Conservation (phyloP, 1,284 basidiomycete species). For the Violaceomyces palustris region DNA sequence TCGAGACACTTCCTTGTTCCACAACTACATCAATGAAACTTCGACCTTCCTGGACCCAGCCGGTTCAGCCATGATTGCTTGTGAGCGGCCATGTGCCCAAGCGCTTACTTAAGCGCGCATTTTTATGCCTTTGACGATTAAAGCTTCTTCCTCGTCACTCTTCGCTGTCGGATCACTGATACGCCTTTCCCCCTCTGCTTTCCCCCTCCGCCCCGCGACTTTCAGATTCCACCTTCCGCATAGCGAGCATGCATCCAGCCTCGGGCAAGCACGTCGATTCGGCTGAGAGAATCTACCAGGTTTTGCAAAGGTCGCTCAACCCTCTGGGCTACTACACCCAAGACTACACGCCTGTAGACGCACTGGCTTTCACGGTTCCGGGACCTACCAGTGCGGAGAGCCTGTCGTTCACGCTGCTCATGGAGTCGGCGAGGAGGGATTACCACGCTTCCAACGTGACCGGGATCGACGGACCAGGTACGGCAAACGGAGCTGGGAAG, state of each 20-base stretch:
- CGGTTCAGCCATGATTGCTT: conserved; percentile 42
- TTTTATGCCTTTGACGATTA: no score
- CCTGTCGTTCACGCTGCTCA: conserved; percentile 42
- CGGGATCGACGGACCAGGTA: no score
- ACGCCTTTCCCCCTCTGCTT: no score
- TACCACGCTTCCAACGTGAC: no score
- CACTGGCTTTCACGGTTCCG: conserved; percentile 27
- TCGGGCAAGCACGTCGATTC: conserved; percentile 12
- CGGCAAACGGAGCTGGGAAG: no score
- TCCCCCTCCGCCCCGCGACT: no score
- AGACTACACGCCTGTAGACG: conserved; percentile 37
- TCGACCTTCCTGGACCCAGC: conserved; percentile 34
- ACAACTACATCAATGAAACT: conserved; percentile 43
- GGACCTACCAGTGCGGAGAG: conserved; percentile 37
- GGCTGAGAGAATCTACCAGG: conserved; percentile 37
- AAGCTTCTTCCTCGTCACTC: no score
- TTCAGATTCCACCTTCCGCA: conserved; percentile 41
- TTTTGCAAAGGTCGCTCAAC: conserved; percentile 23
- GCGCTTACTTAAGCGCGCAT: no score
- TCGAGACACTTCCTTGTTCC: conserved; percentile 28
- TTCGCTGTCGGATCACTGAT: no score
- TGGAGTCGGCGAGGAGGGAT: conserved; percentile 43
- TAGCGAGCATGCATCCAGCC: conserved; percentile 33
- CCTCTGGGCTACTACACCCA: conserved; percentile 24
- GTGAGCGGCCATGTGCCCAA: no score